These are phyloP conservation scores for Phytophthora sp. DNA, from an alignment of 352 stramenopile genomes.

Conservation along the genomic window DNA sequence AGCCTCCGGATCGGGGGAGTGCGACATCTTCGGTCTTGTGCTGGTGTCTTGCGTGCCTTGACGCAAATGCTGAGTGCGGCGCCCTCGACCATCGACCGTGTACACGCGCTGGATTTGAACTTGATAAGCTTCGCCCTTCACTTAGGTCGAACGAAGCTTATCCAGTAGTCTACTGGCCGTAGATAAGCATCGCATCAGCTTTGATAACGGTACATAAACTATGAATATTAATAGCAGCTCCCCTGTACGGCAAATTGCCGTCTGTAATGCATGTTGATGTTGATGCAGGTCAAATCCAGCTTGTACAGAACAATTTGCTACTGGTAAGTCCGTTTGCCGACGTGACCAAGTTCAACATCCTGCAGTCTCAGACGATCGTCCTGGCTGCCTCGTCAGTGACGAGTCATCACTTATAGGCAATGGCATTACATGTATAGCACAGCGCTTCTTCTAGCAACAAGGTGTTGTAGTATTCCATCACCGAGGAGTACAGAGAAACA, in stretches of 20 bases:
- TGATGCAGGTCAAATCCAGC: not conserved
- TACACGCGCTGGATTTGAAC: conserved; percentile 29
- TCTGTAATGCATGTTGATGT: not conserved
- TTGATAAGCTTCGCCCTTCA: too few relatives aligned
- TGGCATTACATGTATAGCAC: too few relatives aligned
- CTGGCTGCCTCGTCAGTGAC: not conserved
- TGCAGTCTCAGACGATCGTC: not conserved
- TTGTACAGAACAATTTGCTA: not conserved
- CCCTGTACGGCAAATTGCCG: not conserved
- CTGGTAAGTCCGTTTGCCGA: not conserved
- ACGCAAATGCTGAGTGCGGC: conserved; percentile 22
- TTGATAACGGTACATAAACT: conserved; percentile 31
- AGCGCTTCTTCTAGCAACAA: too few relatives aligned
- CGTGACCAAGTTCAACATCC: not conserved
- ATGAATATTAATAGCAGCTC: not conserved
- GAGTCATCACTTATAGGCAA: too few relatives aligned
- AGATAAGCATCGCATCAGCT: conserved; percentile 15
- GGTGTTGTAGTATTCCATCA: not conserved
- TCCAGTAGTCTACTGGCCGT: conserved; percentile 19
- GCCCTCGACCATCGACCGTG: conserved; percentile 3
- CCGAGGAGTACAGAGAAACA: conserved; percentile 8
- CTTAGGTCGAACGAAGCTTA: conserved; percentile 16
- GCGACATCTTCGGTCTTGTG: conserved; percentile 25
- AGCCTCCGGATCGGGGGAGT: conserved; percentile 17
- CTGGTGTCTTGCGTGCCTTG: conserved; percentile 27